phyloP scores from a whole-genome alignment of 768 basidiomycete species.

The Leucocoprinus leucothites region DNA sequence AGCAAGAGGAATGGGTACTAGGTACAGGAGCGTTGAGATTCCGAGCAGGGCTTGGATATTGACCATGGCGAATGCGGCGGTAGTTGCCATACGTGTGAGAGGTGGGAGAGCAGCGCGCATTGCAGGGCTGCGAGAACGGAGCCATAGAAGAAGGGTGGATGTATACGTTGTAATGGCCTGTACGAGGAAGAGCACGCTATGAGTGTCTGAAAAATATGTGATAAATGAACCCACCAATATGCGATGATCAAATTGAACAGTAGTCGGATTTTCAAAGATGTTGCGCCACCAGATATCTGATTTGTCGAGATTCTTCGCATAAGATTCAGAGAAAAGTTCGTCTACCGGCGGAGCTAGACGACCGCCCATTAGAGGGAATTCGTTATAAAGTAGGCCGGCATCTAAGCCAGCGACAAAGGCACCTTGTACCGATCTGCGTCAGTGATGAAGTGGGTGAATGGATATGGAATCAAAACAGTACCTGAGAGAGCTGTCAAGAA shows the following conservation, averaged over 20 bases:
- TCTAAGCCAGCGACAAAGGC: constrained; percentile 98
- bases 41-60: constrained; percentile 75
- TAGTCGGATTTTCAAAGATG: constrained; percentile 95
- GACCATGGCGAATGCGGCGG: constrained; percentile 71
- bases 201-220: not conserved
- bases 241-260: constrained; percentile 96
- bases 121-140: constrained; percentile 50
- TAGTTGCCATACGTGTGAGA: constrained; percentile 46
- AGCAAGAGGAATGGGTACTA: constrained; percentile 90
- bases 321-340: constrained; percentile 77
- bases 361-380: constrained; percentile 96
- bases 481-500: constrained; percentile 92
- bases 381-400: constrained; percentile 96
- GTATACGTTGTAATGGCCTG: constrained; percentile 87
- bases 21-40: constrained; percentile 78
- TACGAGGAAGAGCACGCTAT: not conserved
- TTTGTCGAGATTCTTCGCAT: constrained; percentile 65
- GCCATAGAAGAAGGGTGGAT: constrained; percentile 61
- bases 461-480: constrained; percentile 27
- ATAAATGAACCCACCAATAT: constrained; percentile 62
- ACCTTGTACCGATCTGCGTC: constrained; percentile 44
- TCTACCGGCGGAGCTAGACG: constrained; percentile 74
- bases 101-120: constrained; percentile 68
- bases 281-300: constrained; percentile 95
- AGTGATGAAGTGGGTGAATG: not conserved